phyloP scores from a whole-genome alignment of 129 eudicot species.

The Flaveria ramosissima region DNA sequence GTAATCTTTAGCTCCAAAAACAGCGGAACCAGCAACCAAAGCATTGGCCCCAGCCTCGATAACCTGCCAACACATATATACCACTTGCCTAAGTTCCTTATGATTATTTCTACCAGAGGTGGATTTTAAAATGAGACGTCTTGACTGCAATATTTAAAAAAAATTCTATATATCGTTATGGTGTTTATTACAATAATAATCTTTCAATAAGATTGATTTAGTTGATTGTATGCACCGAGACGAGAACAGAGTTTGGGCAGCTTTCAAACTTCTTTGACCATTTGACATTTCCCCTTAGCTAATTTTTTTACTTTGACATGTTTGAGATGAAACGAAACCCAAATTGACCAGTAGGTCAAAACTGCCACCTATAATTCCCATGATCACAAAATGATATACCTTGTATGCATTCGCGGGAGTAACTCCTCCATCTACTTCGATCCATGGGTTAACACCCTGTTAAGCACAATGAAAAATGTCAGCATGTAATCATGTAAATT shows the following conservation, averaged over 20 bases:
- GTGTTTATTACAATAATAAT: background rate
- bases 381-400: slow-evolving; percentile 36
- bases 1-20: slow-evolving; percentile 96
- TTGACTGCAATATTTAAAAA: background rate
- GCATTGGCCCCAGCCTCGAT: slow-evolving; percentile 99
- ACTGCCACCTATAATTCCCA: background rate
- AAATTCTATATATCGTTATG: background rate
- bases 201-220: too few relatives aligned
- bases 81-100: background rate
- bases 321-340: too few relatives aligned
- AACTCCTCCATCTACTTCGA: slow-evolving; percentile 99
- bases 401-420: slow-evolving; percentile 88
- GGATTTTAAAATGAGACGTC: background rate
- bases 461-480: background rate
- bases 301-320: background rate
- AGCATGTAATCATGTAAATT: background rate
- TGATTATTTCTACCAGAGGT: background rate
- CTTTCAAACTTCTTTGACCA: too few relatives aligned
- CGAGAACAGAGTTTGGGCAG: too few relatives aligned
- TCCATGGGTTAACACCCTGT: slow-evolving; percentile 99
- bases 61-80: slow-evolving; percentile 52
- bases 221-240: too few relatives aligned
- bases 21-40: slow-evolving; percentile 98
- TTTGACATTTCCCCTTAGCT: background rate
- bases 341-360: background rate